These are phyloP conservation scores for Melanogaster broomeanus DNA, from an alignment of 768 basidiomycete species.

Conservation along the genomic window DNA sequence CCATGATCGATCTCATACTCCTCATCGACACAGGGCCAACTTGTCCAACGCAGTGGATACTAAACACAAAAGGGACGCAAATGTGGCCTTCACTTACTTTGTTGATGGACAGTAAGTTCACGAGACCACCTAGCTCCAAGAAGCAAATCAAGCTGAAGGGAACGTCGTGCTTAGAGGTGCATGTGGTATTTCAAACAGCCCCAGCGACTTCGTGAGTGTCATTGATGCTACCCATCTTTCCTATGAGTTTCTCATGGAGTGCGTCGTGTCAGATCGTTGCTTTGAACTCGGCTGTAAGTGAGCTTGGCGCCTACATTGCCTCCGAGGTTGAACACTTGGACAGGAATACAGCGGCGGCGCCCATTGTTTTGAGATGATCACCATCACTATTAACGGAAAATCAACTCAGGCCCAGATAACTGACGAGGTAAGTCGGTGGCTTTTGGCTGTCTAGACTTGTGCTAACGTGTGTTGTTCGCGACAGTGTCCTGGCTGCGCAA, in stretches of 20 bases:
- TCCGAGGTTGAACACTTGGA: background rate
- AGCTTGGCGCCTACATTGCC: background rate
- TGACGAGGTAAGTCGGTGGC: conserved; percentile 41
- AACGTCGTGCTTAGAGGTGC: conserved; percentile 43
- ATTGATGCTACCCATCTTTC: background rate
- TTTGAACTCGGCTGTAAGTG: conserved; percentile 39
- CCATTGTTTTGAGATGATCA: conserved; percentile 47
- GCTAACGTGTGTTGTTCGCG: background rate
- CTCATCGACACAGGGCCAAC: conserved; percentile 5
- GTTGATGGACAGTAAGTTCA: conserved; percentile 24
- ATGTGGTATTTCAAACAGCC: conserved; percentile 30
- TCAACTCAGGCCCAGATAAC: conserved; percentile 42
- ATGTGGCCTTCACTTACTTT: conserved; percentile 28
- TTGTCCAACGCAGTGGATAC: background rate
- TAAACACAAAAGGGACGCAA: conserved; percentile 18
- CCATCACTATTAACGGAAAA: conserved; percentile 41
- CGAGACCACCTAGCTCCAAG: background rate
- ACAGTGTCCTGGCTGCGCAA: conserved; percentile 42
- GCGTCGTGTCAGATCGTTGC: conserved; percentile 42
- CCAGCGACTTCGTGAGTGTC: conserved; percentile 28
- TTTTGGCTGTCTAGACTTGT: background rate
- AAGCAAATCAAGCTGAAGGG: background rate
- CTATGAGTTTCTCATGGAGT: background rate
- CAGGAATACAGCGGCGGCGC: conserved; percentile 43
- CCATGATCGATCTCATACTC: conserved; percentile 12